Conservation (phyloP, 192 early-diverging fungal species). For the Coemansia nantahalensis region DNA sequence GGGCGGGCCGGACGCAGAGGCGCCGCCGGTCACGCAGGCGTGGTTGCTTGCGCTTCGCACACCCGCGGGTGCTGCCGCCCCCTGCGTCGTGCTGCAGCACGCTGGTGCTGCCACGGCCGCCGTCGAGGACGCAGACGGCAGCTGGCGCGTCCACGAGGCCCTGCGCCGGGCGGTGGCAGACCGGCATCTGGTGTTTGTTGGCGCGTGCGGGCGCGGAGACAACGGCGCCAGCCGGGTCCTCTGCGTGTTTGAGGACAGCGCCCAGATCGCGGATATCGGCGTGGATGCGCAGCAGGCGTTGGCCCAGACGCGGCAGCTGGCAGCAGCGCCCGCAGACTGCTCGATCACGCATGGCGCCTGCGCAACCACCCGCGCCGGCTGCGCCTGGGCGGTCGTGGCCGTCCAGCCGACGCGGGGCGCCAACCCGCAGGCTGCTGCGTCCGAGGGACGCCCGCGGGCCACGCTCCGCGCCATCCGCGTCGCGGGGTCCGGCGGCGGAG, state of each 20-base stretch:
- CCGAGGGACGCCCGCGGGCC: no score
- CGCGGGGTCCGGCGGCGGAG: no score
- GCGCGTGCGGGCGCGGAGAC: background rate
- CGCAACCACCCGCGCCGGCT: background rate
- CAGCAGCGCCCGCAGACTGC: background rate
- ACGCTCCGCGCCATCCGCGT: no score
- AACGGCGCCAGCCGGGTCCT: conserved; percentile 3
- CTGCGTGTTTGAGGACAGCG: conserved; percentile 10
- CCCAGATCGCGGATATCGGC: conserved; percentile 1
- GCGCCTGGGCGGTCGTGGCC: conserved; percentile 7
- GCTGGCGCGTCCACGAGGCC: conserved; percentile 12
- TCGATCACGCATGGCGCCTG: conserved; percentile 30
- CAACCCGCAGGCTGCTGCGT: no score
- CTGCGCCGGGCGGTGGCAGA: conserved; percentile 5
- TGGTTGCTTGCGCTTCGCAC: conserved; percentile 11
- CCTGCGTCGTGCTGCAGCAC: conserved; percentile 15
- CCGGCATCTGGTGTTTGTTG: conserved; percentile 12
- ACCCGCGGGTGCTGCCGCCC: no score
- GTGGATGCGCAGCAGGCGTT: background rate
- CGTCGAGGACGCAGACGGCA: conserved; percentile 7
- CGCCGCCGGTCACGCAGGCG: conserved; percentile 1
- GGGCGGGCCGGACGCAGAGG: background rate
- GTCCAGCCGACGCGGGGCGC: background rate
- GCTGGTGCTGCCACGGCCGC: conserved; percentile 1
- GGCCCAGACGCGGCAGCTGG: no score